Evolutionary conservation across 176 grass and related monocot species (phyloP), one percentile per base, ranked within the genome.

Genomic region (Zoysia pacifica): DNA sequence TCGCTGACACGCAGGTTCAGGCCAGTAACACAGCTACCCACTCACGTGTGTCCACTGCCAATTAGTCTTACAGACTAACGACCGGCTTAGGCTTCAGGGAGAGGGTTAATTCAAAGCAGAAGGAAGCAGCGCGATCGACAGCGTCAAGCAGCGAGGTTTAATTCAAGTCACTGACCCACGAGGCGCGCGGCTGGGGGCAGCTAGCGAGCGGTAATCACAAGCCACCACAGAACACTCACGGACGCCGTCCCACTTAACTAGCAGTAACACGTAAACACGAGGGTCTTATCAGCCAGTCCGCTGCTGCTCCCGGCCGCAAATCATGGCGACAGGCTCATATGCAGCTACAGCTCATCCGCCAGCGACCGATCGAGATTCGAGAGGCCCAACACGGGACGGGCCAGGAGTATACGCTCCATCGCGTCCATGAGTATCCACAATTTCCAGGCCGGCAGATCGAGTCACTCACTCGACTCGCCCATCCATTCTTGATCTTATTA

Each of bases 241-340:
- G 62, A 10, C 11, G 14, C 1, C 6, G 48, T 2, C 43, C 9
- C 19, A 60, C 19, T 62, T 75, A 59, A 20, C n/a, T 43, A 3
- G 12, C 42, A 43, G 16, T 71, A 48, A n/a, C 28, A 28, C 28
- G 28, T 28, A 28, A 55, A 58, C 13, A 38, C 1, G 5, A 70
- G 28, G 62, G 28, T 44, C 12, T 80, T 48, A 65, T 15, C 28
- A 13, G 54, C 61, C 6, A 46, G 54, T 42, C 37, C 70, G 75
- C 16, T 6, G 18, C 35, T 39, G 11, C 8, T 7, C 9, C 53
- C 1, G 69, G 18, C 44, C 43, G 13, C 45, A 83, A 59, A 88
- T 88, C 48, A 75, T 6, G 16, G 3, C 47, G 76, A 79, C 60
- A 87, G 14, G 52, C 2, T 52, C 69, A 88, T 83, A 88, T 88